Conservation (phyloP, 352 stramenopile genomes). For the Pythium dissimile region DNA sequence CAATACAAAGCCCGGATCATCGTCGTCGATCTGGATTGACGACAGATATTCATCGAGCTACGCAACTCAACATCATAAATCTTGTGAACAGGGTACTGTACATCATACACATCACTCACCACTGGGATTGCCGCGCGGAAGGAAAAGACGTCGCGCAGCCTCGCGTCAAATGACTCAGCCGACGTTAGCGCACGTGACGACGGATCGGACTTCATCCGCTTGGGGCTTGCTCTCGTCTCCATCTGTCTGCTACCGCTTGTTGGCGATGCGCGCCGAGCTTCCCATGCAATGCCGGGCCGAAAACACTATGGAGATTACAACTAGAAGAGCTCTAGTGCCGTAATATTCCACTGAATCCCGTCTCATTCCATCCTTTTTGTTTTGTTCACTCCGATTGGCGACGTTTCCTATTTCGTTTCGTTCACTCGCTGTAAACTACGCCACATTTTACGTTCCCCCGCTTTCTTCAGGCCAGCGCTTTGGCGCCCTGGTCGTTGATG, state of each 20-base stretch:
- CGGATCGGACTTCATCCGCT: slow-evolving; percentile 16
- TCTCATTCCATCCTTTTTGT: slow-evolving; percentile 4
- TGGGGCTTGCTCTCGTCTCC: background rate
- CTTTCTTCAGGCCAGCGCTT: slow-evolving; percentile 20
- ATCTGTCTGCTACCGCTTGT: background rate
- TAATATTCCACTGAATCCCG: background rate
- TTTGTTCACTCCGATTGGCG: no score
- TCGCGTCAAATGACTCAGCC: slow-evolving; percentile 18
- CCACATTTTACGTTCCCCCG: background rate
- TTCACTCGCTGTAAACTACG: no score
- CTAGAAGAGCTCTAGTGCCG: background rate
- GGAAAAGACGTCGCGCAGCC: slow-evolving; percentile 13
- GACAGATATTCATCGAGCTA: slow-evolving; percentile 18
- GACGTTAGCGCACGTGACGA: slow-evolving; percentile 14
- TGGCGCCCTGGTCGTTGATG: slow-evolving; percentile 63
- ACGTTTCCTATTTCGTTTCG: no score
- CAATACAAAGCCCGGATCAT: slow-evolving; percentile 13
- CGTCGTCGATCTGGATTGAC: slow-evolving; percentile 9
- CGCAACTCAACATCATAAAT: background rate
- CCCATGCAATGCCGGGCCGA: no score
- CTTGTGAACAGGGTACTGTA: slow-evolving; percentile 6
- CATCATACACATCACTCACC: slow-evolving; percentile 7
- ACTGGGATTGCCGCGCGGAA: slow-evolving; percentile 11
- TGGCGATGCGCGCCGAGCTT: slow-evolving; percentile 12
- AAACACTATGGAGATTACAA: slow-evolving; percentile 2